These are phyloP conservation scores for Buxus sempervirens DNA, from an alignment of 164 flowering plant genomes.

Conservation along the genomic window DNA sequence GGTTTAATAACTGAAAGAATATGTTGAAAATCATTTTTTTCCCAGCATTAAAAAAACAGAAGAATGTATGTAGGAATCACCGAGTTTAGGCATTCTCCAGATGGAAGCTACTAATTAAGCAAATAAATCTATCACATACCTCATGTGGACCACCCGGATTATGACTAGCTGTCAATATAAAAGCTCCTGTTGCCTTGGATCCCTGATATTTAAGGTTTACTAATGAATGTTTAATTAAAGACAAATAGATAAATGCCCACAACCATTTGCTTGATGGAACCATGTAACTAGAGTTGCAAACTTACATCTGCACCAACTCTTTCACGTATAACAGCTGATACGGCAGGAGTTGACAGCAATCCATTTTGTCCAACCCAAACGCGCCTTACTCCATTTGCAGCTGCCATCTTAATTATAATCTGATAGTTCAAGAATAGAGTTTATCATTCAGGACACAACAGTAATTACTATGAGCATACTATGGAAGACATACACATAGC, in stretches of 20 bases:
- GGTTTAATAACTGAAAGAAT: neutral
- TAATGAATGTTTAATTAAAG: no score
- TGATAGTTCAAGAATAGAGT: constrained; percentile 32
- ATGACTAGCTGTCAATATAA: constrained; percentile 98
- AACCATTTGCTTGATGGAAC: constrained; percentile 1
- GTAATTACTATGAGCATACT: neutral
- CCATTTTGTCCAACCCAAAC: constrained; percentile 94
- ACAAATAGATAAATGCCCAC: neutral
- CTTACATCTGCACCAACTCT: constrained; percentile 86
- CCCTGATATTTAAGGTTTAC: constrained; percentile 45
- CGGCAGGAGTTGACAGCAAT: constrained; percentile 95
- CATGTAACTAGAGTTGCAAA: constrained; percentile 9
- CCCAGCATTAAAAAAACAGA: no score
- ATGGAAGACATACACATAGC: neutral
- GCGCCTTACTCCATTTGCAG: constrained; percentile 94
- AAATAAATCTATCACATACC: constrained; percentile 35
- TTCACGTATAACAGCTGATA: constrained; percentile 93
- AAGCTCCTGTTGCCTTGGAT: constrained; percentile 82
- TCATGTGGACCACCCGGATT: constrained; percentile 98
- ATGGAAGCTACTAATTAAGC: neutral
- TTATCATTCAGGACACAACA: neutral
- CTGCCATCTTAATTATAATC: constrained; percentile 95
- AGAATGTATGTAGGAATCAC: neutral
- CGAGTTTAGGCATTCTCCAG: neutral
- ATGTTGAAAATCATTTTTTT: neutral